These are phyloP conservation scores for Penicillium sp. DNA, from an alignment of 2,329 filamentous ascomycete species.

Conservation along the genomic window DNA sequence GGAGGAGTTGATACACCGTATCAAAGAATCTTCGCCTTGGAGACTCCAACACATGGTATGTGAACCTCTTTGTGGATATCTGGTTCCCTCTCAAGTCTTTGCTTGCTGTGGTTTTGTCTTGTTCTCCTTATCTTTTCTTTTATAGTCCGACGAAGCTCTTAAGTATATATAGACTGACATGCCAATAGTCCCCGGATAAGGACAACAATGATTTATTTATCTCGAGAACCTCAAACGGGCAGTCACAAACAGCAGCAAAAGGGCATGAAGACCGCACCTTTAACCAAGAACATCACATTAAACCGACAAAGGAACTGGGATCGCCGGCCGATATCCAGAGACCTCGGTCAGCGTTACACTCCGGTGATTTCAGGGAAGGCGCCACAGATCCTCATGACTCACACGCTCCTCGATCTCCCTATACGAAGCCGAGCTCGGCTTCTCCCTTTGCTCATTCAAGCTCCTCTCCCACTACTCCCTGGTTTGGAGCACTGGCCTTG, in stretches of 20 bases:
- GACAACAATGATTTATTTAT: constrained; percentile 4
- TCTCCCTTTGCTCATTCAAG: constrained; percentile 22
- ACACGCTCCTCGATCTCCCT: constrained; percentile 22
- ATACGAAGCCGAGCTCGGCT: constrained; percentile 14
- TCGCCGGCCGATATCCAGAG: constrained; percentile 69
- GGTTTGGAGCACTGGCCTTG: constrained; percentile 44
- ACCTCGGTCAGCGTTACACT: constrained; percentile 70
- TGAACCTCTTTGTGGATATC: constrained; percentile 4
- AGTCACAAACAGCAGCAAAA: constrained; percentile 15
- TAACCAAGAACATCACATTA: constrained; percentile 26
- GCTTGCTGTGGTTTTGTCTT: neutral
- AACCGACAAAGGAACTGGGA: constrained; percentile 46
- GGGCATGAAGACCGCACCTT: constrained; percentile 12
- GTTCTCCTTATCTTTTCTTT: neutral
- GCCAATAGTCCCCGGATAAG: constrained; percentile 6
- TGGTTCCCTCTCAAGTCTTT: neutral
- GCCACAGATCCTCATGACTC: constrained; percentile 16
- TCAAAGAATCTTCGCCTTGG: constrained; percentile 82
- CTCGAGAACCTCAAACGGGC: constrained; percentile 26
- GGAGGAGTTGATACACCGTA: constrained; percentile 74
- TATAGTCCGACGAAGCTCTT: neutral
- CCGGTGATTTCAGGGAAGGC: constrained; percentile 59
- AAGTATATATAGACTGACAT: constrained; percentile 6
- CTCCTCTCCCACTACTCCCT: constrained; percentile 57
- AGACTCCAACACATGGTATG: constrained; percentile 60